These are phyloP conservation scores for Poa pratensis DNA, from an alignment of 176 grass and related monocot genomes.

Conservation along the genomic window DNA sequence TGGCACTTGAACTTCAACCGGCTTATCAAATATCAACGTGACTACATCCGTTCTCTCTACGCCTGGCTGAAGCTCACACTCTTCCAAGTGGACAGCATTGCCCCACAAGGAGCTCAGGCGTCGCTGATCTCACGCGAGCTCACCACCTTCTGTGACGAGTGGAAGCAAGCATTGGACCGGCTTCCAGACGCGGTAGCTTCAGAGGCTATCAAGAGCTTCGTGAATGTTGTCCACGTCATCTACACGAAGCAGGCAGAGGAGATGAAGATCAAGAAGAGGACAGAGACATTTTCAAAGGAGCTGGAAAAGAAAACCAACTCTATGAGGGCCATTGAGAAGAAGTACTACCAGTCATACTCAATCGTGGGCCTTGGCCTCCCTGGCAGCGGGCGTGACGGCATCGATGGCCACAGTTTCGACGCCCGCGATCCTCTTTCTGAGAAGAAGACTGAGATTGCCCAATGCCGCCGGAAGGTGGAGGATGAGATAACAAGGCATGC, in stretches of 20 bases:
- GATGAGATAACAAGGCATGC: constrained; percentile 85
- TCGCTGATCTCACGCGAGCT: constrained; percentile 73
- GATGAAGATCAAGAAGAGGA: constrained; percentile 84
- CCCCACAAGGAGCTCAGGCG: constrained; percentile 62
- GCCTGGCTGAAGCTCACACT: constrained; percentile 95
- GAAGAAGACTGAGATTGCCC: constrained; percentile 84
- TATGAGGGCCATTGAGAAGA: constrained; percentile 85
- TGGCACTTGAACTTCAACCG: constrained; percentile 96
- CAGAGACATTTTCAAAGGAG: constrained; percentile 80
- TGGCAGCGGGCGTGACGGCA: constrained; percentile 61
- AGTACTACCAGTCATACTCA: constrained; percentile 95
- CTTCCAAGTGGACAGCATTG: constrained; percentile 65
- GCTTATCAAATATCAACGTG: constrained; percentile 86
- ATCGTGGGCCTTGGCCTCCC: constrained; percentile 84
- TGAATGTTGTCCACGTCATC: constrained; percentile 89
- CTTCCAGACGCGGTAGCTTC: constrained; percentile 94
- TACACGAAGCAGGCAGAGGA: constrained; percentile 95
- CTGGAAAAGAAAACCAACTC: constrained; percentile 89
- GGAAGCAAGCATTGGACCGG: constrained; percentile 95
- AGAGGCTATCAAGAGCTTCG: constrained; percentile 94
- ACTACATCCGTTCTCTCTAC: constrained; percentile 78
- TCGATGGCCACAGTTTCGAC: constrained; percentile 68
- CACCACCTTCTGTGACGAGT: constrained; percentile 91
- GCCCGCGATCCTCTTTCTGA: constrained; percentile 85
- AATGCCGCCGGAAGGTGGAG: constrained; percentile 79